Evolutionary conservation across 2,329 filamentous ascomycete genomes (phyloP).

Genomic region (Penicillium sp.): DNA sequence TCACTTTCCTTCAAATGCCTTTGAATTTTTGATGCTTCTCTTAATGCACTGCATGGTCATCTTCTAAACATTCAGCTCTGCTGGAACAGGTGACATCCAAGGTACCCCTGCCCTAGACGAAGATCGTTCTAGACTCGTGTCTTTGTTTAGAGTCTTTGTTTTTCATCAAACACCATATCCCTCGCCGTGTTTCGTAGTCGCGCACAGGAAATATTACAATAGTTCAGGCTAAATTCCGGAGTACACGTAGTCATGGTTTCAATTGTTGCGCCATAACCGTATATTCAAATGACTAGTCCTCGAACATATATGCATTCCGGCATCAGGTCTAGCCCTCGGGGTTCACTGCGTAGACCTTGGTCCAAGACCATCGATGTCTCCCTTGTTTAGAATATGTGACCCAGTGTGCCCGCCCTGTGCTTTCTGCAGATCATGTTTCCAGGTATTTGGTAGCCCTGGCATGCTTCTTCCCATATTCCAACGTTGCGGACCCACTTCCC

Average conservation of each 20-base stretch:
- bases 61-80: constrained; percentile 4
- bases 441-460: constrained; percentile 22
- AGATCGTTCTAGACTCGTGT: background rate
- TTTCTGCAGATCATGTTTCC: constrained; percentile 21
- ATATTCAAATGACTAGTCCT: background rate
- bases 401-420: constrained; percentile 13
- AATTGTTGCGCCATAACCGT: constrained; percentile 3
- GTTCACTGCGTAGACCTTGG: background rate
- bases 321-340: constrained; percentile 5
- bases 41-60: background rate
- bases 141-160: constrained; percentile 1
- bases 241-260: background rate
- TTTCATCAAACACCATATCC: background rate
- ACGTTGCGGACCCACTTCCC: constrained; percentile 13
- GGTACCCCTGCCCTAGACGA: constrained; percentile 3
- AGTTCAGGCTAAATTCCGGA: background rate
- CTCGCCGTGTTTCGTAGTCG: background rate
- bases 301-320: constrained; percentile 1
- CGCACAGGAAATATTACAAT: background rate
- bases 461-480: constrained; percentile 19
- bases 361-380: constrained; percentile 1
- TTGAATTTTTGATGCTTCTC: background rate
- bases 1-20: constrained; percentile 11
- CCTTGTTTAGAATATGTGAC: constrained; percentile 26
- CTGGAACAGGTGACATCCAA: constrained; percentile 6